A percentile compares a stretch with the other conserved stretches of the same genome.
These are phyloP conservation scores for Rhodotorula sp. DNA, from an alignment of 1,284 basidiomycete species.

Conservation along the genomic window DNA sequence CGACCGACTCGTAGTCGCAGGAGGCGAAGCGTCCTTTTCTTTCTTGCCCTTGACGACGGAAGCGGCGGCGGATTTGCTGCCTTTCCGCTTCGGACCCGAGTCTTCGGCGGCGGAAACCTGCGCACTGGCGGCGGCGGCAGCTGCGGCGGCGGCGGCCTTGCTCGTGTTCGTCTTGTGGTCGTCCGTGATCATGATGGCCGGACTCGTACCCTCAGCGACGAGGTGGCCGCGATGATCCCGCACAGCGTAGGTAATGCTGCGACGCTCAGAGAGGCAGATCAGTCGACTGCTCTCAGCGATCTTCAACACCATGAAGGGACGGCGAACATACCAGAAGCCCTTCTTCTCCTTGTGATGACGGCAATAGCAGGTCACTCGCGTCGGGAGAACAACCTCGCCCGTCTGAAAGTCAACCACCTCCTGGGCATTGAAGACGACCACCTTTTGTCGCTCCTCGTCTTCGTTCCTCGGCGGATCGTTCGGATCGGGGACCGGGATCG, in stretches of 20 bases:
- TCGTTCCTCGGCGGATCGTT: conserved; percentile 40
- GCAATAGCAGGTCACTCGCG: conserved; percentile 97
- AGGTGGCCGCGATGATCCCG: conserved; percentile 75
- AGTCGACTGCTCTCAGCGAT: neutral
- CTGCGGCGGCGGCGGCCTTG: conserved; percentile 10
- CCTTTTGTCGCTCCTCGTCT: conserved; percentile 56
- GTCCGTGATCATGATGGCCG: conserved; percentile 98
- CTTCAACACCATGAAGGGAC: neutral
- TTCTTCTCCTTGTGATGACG: conserved; percentile 97
- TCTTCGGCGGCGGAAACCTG: neutral
- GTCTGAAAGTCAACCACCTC: conserved; percentile 85
- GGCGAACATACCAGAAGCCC: conserved; percentile 65
- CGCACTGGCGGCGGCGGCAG: neutral
- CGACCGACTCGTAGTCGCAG: neutral
- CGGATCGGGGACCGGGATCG: conserved; percentile 35
- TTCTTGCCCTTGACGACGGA: conserved; percentile 15
- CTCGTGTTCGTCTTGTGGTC: conserved; percentile 82
- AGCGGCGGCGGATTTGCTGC: neutral
- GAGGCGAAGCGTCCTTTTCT: conserved; percentile 13
- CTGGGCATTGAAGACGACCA: conserved; percentile 93
- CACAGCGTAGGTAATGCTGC: conserved; percentile 81
- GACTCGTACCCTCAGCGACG: conserved; percentile 77
- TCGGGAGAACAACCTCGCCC: conserved; percentile 83
- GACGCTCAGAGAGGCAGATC: neutral
- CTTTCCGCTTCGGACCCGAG: conserved; percentile 6